These are phyloP conservation scores for Fonsecaea pedrosoi DNA, from an alignment of 2,329 filamentous ascomycete species.

Conservation along the genomic window DNA sequence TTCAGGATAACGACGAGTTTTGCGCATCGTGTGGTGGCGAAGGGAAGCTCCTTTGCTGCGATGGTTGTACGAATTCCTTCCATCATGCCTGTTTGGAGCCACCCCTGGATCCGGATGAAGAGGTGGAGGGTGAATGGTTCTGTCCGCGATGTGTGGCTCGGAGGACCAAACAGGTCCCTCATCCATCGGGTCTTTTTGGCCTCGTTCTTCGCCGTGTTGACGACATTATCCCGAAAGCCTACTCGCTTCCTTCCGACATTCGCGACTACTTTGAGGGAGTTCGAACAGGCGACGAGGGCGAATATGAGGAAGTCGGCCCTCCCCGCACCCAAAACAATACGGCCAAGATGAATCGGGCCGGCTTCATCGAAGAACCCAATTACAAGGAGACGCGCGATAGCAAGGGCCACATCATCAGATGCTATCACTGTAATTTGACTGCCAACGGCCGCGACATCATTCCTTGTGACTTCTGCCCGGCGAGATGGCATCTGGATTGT, in stretches of 20 bases:
- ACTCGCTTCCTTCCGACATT: conserved; percentile 72
- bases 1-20: conserved; percentile 81
- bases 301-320: conserved; percentile 72
- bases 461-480: conserved; percentile 80
- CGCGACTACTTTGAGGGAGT: conserved; percentile 82
- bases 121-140: conserved; percentile 78
- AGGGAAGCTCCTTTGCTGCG: conserved; percentile 89
- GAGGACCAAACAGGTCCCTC: conserved; percentile 51
- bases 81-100: conserved; percentile 90
- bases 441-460: conserved; percentile 75
- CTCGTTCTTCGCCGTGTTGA: conserved; percentile 70
- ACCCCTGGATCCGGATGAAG: conserved; percentile 67
- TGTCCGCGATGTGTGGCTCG: conserved; percentile 73
- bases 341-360: conserved; percentile 48
- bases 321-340: conserved; percentile 41
- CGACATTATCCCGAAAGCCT: conserved; percentile 73
- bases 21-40: conserved; percentile 85
- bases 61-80: conserved; percentile 87
- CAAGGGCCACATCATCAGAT: conserved; percentile 78
- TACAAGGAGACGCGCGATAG: conserved; percentile 72
- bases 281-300: conserved; percentile 74
- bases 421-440: conserved; percentile 72
- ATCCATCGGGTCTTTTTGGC: conserved; percentile 52
- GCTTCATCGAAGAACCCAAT: conserved; percentile 55
- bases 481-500: conserved; percentile 92